Base-by-base conservation (phyloP, 2,329 filamentous ascomycete genomes). In the Monilinia vaccinii-corymbosi region DNA sequence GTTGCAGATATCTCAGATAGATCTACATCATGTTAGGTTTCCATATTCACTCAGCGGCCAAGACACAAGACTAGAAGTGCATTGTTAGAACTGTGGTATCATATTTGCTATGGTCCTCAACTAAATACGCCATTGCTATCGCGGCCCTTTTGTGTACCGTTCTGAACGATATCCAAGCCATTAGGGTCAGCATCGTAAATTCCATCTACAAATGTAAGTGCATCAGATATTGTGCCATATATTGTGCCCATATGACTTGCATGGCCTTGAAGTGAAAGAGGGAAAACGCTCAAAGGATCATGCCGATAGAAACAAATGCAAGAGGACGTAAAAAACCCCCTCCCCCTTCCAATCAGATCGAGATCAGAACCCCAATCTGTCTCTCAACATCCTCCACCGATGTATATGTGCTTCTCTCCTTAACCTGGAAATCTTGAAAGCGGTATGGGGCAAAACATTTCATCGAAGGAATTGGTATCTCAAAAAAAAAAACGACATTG, bases 401-500 rank as follows among this genome's bases (percentile, higher is more conserved):
- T 52, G 47, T 46, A 46, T 28, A 46, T 42, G 38, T n/a, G n/a
- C n/a, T 36, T 52, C 23, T 47, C 40, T 45, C 48, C 36, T 44
- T 32, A 53, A 45, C 14, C 45, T 36, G 14, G 23, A 51, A 31
- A 36, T 51, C 36, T 58, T 36, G 48, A 50, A 36, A 34, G 47
- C 34, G 48, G 31, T 52, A 25, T 31, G 28, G 47, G 38, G 40
- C 14, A 58, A 51, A 38, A 52, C 47, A 58, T 46, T 36, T 32
- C 47, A 25, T 38, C 31, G 40, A 53, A 25, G 48, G 31, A 53
- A 47, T 40, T 53, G 56, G 56, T 53, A 59, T 59, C 40, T 53
- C 50, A 52, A 40, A 58, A 59, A 53, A 46, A n/a, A n/a, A n/a
- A n/a, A n/a, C 47, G 48, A 59, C 40, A 59, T 40, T 53, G 56